Base-by-base conservation (phyloP, 169 alveolate species). In the Cryptosporidium muris region DNA sequence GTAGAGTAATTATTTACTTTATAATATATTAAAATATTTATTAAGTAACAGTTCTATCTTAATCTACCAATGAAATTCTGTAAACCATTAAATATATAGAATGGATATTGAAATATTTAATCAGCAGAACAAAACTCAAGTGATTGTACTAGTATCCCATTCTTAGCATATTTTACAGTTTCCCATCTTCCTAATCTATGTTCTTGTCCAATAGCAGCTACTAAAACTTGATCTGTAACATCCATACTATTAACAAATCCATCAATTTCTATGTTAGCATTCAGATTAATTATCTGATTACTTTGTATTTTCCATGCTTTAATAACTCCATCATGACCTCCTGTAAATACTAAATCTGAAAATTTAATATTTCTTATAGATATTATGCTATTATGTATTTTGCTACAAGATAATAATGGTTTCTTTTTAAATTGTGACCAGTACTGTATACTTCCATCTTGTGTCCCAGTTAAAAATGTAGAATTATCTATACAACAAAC, bases 171-270 rank as follows among this genome's bases (percentile, higher is more conserved):
- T 74, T 54, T 74, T 4, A 74, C 45, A 3, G 85, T 54, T 6
- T 74, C 40, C 85, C 85, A 74, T 45, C 85, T 74, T 1, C 85
- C 85, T 25, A 74, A 68, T 58, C 85, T 74, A 36, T 74, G 68
- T 62, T 74, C 85, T 48, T 74, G 85, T 16, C 85, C 85, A 60
- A 74, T 60, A 43, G 85, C 85, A 56, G 85, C 67, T 37, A 74
- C 85, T 25, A 74, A 8, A 12, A 74, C 51, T 40, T 74, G 54
- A 14, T 74, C 85, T 36, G 66, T 25, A 48, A 74, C 62, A 36
- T 54, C 40, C 25, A 74, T 74, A 34, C 16, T 68, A 74, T 74
- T 74, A 11, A 74, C 85, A 74, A 74, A 74, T 8, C 85, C 85
- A 38, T 42, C 14, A 43, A 60, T 25, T 56, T 25, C 16, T 2